Percentiles rank a stretch among this genome's conserved stretches.
Evolutionary conservation across 2,329 filamentous ascomycete genomes (phyloP).

Genomic region (Madurella fahalii): DNA sequence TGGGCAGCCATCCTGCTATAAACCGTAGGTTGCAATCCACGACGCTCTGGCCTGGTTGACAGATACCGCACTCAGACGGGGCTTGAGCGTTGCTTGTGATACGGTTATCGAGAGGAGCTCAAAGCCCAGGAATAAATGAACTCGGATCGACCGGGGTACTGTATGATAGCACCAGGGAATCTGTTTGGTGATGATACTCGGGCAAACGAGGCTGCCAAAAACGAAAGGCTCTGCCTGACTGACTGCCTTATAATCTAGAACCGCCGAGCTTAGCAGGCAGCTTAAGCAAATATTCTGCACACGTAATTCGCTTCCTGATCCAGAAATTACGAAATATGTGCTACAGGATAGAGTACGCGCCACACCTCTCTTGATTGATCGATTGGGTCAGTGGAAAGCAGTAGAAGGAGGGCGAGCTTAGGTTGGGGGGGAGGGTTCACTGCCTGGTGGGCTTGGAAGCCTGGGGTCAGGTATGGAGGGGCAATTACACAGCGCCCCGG

Average conservation of each 20-base stretch:
- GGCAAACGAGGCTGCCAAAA: no score
- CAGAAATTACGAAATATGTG: background rate
- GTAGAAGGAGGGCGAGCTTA: background rate
- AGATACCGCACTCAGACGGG: background rate
- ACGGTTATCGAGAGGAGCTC: no score
- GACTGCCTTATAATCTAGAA: no score
- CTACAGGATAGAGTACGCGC: background rate
- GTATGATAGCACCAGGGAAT: no score
- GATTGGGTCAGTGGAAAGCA: background rate
- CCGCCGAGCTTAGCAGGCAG: no score
- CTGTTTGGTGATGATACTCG: no score
- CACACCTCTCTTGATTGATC: background rate
- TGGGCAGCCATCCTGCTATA: conserved; percentile 69
- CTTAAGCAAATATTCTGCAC: background rate
- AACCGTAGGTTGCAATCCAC: background rate
- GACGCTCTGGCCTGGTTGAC: no score
- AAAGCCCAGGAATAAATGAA: no score
- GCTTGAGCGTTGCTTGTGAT: background rate
- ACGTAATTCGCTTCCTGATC: background rate
- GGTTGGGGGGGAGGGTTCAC: background rate
- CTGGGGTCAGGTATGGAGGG: conserved; percentile 21
- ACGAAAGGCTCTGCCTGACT: no score
- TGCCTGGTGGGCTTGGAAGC: conserved; percentile 1
- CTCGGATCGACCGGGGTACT: no score
- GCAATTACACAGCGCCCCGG: conserved; percentile 10